phyloP scores from a whole-genome alignment of 2,329 filamentous ascomycete genomes.

The Fusarium palustre region DNA sequence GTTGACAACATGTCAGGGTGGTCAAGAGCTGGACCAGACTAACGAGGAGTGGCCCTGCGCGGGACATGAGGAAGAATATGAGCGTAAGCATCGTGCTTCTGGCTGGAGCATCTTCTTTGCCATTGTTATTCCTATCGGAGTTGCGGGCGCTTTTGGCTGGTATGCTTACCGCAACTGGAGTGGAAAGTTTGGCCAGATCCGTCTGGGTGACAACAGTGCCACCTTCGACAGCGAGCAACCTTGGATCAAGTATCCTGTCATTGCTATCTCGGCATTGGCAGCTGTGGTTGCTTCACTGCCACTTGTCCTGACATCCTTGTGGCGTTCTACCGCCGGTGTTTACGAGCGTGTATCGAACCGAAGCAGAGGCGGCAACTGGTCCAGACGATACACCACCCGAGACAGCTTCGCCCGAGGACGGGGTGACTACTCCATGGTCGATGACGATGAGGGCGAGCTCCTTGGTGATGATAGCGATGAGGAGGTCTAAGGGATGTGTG shows the following conservation, averaged over 20 bases:
- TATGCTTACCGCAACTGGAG: slow-evolving; percentile 88
- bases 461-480: slow-evolving; percentile 94
- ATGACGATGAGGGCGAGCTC: slow-evolving; percentile 94
- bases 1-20: slow-evolving; percentile 85
- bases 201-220: slow-evolving; percentile 77
- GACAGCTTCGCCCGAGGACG: slow-evolving; percentile 88
- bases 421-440: slow-evolving; percentile 88
- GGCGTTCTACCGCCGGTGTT: slow-evolving; percentile 70
- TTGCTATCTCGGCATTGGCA: slow-evolving; percentile 73
- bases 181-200: slow-evolving; percentile 90
- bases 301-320: slow-evolving; percentile 77
- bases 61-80: slow-evolving; percentile 84
- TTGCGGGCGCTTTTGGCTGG: slow-evolving; percentile 81
- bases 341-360: slow-evolving; percentile 64
- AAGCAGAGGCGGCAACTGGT: slow-evolving; percentile 61
- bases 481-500: slow-evolving; percentile 66
- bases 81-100: slow-evolving; percentile 75
- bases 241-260: slow-evolving; percentile 85
- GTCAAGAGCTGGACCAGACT: slow-evolving; percentile 78
- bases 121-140: slow-evolving; percentile 77
- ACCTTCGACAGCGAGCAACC: slow-evolving; percentile 76
- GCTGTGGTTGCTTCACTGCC: slow-evolving; percentile 74
- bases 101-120: slow-evolving; percentile 87
- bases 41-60: slow-evolving; percentile 70
- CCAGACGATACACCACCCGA: slow-evolving; percentile 84